Base-by-base conservation (phyloP, 2,329 filamentous ascomycete genomes). In the Aspergillus luchuensis region DNA sequence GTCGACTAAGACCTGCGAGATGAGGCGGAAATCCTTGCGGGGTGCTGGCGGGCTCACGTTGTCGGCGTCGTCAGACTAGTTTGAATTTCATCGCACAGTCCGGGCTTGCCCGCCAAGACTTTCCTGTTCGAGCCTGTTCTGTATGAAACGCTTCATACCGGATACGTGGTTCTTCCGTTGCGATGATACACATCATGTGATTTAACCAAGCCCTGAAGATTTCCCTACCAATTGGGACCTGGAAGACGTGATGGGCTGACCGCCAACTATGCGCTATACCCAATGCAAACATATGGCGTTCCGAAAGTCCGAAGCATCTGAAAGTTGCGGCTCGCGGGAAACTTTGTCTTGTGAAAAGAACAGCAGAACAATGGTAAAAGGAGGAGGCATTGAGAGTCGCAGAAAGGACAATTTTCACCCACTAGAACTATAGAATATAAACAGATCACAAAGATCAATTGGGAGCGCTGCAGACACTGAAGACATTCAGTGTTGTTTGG, bases 1-100 rank as follows among this genome's bases (percentile, higher is more conserved):
- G 56, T 63, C 64, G 65, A 61, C 58, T 38, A 57, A 49, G 51
- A 62, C 55, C 47, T 60, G 60, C 49, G 58, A 53, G 58, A 47
- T 67, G 66, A 69, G 65, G 70, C 70, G 64, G 63, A 69, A 63
- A 64, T 65, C 62, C 61, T 66, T 67, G 65, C 64, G 67, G 66
- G 65, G 67, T 69, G 64, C 58, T 62, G 63, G 63, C 63, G 65
- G 63, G 62, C 57, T 65, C 62, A 69, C 67, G 58, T 66, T 63
- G 67, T 72, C 68, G 69, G 70, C 69, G 68, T 72, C 66, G 54
- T 61, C 50, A 61, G 60, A 60, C 66, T 64, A 67, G 62, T 69
- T 71, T 74, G 74, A 77, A 76, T 77, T 77, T 75, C 69, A 75
- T 76, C 75, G 74, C 74, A 77, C 74, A 77, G 71, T 74, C 68